Base-by-base conservation (phyloP, 2,329 filamentous ascomycete species). In the Emergomyces pasteurianus region DNA sequence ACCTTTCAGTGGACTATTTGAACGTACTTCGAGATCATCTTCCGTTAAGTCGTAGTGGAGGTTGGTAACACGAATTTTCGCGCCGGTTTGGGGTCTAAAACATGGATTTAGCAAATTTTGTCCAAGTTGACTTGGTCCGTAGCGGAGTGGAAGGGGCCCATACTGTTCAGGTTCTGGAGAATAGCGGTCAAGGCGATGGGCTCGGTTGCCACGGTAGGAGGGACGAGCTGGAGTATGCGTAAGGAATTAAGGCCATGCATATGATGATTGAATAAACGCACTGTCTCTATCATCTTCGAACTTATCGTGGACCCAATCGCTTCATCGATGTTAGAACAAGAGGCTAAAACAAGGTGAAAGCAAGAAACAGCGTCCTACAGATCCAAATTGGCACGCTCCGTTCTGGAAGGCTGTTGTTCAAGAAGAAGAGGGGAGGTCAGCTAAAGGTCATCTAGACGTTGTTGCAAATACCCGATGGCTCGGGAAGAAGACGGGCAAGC, bases 261-360 rank as follows among this genome's bases (percentile, higher is more conserved):
- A 49, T 47, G 61, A 61, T 62, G 55, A 58, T 43, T 49, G 59
- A 40, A 64, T 57, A 46, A 66, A 73, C 75, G 63, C 65, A 78
- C 77, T 69, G 62, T 78, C 77, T 76, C 86, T 81, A 73, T 86
- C 83, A 70, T 90, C 89, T 73, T 94, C 89, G 73, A 85, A 95
- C 72, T 86, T 89, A 77, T 95, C 90, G 74, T 96, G 92, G 67
- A 96, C 90, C 92, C 92, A 96, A 80, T 95, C 91, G 71, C 90
- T 90, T 65, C 49, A 56, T 16, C 26, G 53, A 31, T 23, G 43
- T n/a, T 50, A 61, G 38, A 28, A 47, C 54, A 50, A 31, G 53
- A 36, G 6, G 18, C 42, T 28, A 43, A 46, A 23, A 54, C 23
- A 18, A 34, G 57, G 18, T 8, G 21, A 18, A 23, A 49, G 55